Conservation (phyloP, 1,284 basidiomycete genomes). For the Microbotryum silenes-acaulis region DNA sequence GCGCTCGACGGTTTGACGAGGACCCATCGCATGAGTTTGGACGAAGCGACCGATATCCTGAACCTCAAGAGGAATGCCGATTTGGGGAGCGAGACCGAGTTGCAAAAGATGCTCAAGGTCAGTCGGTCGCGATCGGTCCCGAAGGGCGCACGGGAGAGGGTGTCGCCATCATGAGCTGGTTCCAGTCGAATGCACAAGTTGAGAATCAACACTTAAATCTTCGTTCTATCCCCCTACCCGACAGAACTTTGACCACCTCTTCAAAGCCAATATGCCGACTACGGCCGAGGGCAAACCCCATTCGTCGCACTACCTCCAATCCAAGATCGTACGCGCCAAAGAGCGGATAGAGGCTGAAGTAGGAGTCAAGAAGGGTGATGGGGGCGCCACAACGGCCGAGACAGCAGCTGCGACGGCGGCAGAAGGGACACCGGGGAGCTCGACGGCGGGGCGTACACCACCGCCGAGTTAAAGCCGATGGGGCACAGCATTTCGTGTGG, state of each 20-base stretch:
- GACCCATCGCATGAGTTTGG: slow-evolving; percentile 84
- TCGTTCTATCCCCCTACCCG: neutral
- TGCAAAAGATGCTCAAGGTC: slow-evolving; percentile 68
- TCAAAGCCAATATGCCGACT: slow-evolving; percentile 73
- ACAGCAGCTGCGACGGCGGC: neutral
- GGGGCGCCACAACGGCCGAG: neutral
- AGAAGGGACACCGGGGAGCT: neutral
- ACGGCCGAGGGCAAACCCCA: slow-evolving; percentile 39
- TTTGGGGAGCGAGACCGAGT: slow-evolving; percentile 32
- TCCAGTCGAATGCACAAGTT: too few species aligned
- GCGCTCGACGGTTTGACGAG: slow-evolving; percentile 63
- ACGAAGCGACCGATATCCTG: slow-evolving; percentile 90
- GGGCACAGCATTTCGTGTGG: neutral
- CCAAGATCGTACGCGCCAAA: slow-evolving; percentile 87
- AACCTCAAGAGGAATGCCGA: slow-evolving; percentile 63
- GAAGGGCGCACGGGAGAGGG: too few species aligned
- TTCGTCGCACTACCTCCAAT: slow-evolving; percentile 80
- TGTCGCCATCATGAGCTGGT: too few species aligned
- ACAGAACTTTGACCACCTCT: slow-evolving; percentile 87
- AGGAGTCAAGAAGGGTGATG: slow-evolving; percentile 2
- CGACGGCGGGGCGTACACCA: neutral
- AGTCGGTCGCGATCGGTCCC: slow-evolving; percentile 32
- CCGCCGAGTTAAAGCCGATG: too few species aligned
- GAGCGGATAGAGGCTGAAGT: slow-evolving; percentile 88
- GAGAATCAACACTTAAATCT: too few species aligned